These are phyloP conservation scores for Coemansia sp. DNA, from an alignment of 192 early-diverging fungal species.

Conservation along the genomic window DNA sequence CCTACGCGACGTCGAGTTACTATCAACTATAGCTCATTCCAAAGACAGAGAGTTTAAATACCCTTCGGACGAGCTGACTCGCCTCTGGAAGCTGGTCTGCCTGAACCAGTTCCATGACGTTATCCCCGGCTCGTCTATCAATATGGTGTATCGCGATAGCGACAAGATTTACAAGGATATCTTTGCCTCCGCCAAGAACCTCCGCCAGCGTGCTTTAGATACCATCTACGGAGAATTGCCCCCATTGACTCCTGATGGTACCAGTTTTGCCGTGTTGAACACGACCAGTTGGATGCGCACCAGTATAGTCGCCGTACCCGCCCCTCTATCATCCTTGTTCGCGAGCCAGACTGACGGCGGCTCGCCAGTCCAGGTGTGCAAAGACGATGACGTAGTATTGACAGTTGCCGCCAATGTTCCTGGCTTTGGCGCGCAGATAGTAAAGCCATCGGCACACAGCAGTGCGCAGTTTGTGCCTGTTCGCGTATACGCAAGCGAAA, in stretches of 20 bases:
- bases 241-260: not conserved
- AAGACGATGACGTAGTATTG: constrained; percentile 1
- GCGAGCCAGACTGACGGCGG: not conserved
- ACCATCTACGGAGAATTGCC: constrained; percentile 27
- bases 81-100: constrained; percentile 84
- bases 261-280: constrained; percentile 58
- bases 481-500: constrained; percentile 7
- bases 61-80: constrained; percentile 71
- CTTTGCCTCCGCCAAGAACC: constrained; percentile 31
- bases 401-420: constrained; percentile 32
- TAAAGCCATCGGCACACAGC: not conserved
- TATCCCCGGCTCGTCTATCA: constrained; percentile 87
- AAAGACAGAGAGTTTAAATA: constrained; percentile 45
- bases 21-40: constrained; percentile 56
- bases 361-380: constrained; percentile 15
- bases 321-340: constrained; percentile 8
- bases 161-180: constrained; percentile 48
- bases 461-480: constrained; percentile 9
- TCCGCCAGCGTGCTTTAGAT: constrained; percentile 50
- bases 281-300: constrained; percentile 65
- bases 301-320: constrained; percentile 64
- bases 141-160: constrained; percentile 87
- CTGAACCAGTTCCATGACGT: constrained; percentile 99
- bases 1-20: constrained; percentile 79
- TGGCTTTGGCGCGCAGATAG: constrained; percentile 12